Evolutionary conservation across 2,329 filamentous ascomycete genomes (phyloP).

Genomic region (Ceratocystis papillata): DNA sequence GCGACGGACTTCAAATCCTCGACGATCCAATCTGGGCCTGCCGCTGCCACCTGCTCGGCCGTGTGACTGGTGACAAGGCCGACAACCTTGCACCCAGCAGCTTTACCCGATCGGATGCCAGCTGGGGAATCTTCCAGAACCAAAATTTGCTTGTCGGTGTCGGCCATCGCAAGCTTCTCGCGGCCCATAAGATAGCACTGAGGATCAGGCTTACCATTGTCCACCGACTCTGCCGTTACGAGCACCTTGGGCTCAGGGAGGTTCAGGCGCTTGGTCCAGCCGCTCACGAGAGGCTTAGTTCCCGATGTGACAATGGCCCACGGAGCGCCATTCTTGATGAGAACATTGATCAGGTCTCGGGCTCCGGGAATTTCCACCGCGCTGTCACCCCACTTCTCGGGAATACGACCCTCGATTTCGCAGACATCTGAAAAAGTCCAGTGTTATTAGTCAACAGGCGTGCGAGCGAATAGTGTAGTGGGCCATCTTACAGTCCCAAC

Average conservation of each 20-base stretch:
- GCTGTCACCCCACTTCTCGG: slow-evolving; percentile 62
- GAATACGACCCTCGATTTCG: slow-evolving; percentile 66
- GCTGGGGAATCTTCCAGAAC: slow-evolving; percentile 86
- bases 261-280: slow-evolving; percentile 58
- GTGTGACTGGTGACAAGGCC: slow-evolving; percentile 79
- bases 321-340: slow-evolving; percentile 52
- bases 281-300: slow-evolving; percentile 54
- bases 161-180: slow-evolving; percentile 46
- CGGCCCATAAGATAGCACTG: slow-evolving; percentile 61
- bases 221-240: slow-evolving; percentile 65
- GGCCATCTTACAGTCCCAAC: slow-evolving; percentile 67
- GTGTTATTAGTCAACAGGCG: background rate
- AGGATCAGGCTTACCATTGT: slow-evolving; percentile 66
- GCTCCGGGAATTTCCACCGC: slow-evolving; percentile 81
- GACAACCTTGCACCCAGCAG: slow-evolving; percentile 72
- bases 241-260: slow-evolving; percentile 56
- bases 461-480: background rate
- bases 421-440: slow-evolving; percentile 53
- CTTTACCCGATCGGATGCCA: slow-evolving; percentile 72
- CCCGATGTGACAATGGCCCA: slow-evolving; percentile 86
- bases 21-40: slow-evolving; percentile 82
- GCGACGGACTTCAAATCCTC: slow-evolving; percentile 64
- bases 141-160: slow-evolving; percentile 45
- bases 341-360: slow-evolving; percentile 53
- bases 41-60: slow-evolving; percentile 56